Evolutionary conservation across 305 asterid species (phyloP).

Genomic region (Solanum aculeatissimum): DNA sequence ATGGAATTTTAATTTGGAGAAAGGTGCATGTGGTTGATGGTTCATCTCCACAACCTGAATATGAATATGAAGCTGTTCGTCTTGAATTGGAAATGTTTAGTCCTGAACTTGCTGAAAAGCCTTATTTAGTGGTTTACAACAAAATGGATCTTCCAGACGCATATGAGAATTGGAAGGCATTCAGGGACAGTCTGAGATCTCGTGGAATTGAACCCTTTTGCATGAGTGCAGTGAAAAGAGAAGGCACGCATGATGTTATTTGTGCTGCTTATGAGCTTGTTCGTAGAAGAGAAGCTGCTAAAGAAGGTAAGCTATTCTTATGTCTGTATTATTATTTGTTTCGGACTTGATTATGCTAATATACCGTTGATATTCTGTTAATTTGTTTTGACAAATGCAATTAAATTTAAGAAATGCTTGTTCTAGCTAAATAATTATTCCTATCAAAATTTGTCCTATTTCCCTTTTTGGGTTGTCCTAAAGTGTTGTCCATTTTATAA

Average conservation of each 20-base stretch:
- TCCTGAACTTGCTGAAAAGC: constrained; percentile 85
- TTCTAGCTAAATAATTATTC: background rate
- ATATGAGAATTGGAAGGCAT: constrained; percentile 61
- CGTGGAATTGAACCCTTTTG: constrained; percentile 67
- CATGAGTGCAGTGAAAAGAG: constrained; percentile 76
- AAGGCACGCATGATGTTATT: constrained; percentile 75
- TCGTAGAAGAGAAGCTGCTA: constrained; percentile 16
- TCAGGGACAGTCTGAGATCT: constrained; percentile 41
- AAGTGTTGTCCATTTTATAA: background rate
- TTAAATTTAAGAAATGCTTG: background rate
- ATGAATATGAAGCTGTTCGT: constrained; percentile 88
- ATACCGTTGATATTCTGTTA: background rate
- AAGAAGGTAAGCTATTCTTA: constrained; percentile 24
- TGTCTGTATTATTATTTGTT: background rate
- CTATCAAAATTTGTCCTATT: background rate
- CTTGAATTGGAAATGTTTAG: constrained; percentile 93
- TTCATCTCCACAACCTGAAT: constrained; percentile 78
- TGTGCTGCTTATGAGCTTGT: constrained; percentile 63
- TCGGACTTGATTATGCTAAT: background rate
- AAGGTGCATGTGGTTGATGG: constrained; percentile 93
- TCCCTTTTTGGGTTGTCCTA: background rate
- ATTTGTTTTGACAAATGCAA: background rate
- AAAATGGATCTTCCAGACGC: constrained; percentile 96
- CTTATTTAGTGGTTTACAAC: constrained; percentile 69
- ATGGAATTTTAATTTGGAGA: constrained; percentile 7